Evolutionary conservation across 1,139 yeast genomes (phyloP), one percentile per base, ranked within the genome.

Genomic region (Scheffersomyces insectosa): DNA sequence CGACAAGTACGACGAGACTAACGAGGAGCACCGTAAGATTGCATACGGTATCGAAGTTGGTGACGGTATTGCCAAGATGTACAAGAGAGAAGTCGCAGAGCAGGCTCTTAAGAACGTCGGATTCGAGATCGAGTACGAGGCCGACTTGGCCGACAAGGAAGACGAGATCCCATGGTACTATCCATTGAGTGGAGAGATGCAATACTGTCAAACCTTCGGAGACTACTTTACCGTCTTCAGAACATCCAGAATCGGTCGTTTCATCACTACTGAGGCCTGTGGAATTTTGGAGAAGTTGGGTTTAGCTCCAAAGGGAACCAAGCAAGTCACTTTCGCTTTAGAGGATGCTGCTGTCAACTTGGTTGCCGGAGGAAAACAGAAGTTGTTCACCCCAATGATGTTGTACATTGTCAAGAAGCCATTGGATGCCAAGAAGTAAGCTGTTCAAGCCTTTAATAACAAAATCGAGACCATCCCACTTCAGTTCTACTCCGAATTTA

Each of bases 41-140:
- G 95, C 96, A 37, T 93, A 93, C 69, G 98, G 97, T 65, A 95
- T 93, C 60, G 99, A 93, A 72, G 80, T 93, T 51, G 99, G 99
- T 62, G 97, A 93, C 66, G 99, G 99, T 72, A 93, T 93, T 60
- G 98, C 99, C 65, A 91, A 93, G 75, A 93, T 93, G 99, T 90
- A 80, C 79, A 71, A 75, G 58, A 81, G 82, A 56, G 80, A 83
- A 51, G 97, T 89, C 58, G 98, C 99, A 37, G 85, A 82, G 63
- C 72, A 86, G 50, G 99, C 99, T 15, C 78, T 95, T 61, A 76
- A 82, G 66, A 78, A 77, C 42, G 97, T 89, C 53, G 99, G 99
- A 12, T 93, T 93, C 66, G 86, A 88, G 55, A 72, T 93, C 56
- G 79, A 80, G 59, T 80, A 78, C 64, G 80, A 83, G 68, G 75